A percentile compares a stretch with the other conserved stretches of the same genome.
Evolutionary conservation across 163 green algal species (phyloP).

Genomic region (Smithsoniella earleae): DNA sequence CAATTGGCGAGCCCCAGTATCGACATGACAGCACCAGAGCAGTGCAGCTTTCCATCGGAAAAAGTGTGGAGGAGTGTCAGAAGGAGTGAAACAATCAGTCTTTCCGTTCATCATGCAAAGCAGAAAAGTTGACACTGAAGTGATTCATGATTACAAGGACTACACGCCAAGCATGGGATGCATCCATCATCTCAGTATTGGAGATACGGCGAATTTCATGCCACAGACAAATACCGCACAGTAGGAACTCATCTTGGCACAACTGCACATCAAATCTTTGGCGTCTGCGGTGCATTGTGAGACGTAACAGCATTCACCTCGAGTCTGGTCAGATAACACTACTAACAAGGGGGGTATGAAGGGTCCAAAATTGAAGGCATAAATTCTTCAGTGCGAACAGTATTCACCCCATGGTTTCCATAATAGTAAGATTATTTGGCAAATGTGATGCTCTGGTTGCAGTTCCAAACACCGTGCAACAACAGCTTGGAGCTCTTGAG

Average conservation of each 20-base stretch:
- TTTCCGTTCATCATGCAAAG: no score
- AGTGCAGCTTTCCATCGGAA: no score
- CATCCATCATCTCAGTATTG: background rate
- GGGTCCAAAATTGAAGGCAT: background rate
- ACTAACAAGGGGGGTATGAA: no score
- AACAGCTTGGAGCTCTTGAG: no score
- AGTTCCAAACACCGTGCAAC: background rate
- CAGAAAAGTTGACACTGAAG: no score
- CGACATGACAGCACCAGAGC: no score
- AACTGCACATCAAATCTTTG: background rate
- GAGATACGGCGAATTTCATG: background rate
- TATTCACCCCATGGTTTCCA: background rate
- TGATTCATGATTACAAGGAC: background rate
- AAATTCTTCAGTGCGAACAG: background rate
- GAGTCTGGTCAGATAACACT: no score
- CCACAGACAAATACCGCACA: no score
- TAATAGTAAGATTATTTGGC: background rate
- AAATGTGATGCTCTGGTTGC: background rate
- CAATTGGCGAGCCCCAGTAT: no score
- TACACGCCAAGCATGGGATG: background rate
- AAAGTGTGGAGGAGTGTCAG: no score
- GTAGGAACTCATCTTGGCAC: background rate
- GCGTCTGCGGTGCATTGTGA: background rate
- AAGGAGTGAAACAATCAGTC: no score
- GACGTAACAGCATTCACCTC: background rate